Percentiles rank a stretch among this genome's conserved stretches.
phyloP scores from a whole-genome alignment of 2,329 filamentous ascomycete species.

The Aspergillus aculeatus region DNA sequence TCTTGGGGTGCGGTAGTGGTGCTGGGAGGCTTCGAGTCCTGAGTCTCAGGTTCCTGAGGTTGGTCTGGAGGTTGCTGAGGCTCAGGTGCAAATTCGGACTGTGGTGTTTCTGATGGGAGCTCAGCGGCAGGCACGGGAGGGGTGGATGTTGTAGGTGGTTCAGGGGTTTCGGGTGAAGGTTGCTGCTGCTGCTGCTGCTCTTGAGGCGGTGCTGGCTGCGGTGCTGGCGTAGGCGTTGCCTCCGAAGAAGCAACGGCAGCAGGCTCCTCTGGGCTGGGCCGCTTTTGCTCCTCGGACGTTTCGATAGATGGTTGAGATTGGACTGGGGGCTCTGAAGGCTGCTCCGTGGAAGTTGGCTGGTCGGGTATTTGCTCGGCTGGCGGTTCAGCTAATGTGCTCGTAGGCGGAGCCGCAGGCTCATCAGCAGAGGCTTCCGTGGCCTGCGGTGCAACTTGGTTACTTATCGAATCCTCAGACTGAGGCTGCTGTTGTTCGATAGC shows the following conservation, averaged over 20 bases:
- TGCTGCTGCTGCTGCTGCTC: not conserved
- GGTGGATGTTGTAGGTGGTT: not conserved
- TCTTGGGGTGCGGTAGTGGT: not conserved
- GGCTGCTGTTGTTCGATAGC: not conserved
- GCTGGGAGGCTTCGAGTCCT: not conserved
- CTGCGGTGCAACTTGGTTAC: not conserved
- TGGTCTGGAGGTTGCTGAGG: not conserved
- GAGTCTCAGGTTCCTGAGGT: not conserved
- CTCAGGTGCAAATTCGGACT: not conserved
- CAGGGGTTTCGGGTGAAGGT: not conserved
- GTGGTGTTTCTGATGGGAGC: not conserved
- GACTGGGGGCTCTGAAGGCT: conserved; percentile 2
- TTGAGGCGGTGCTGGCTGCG: not conserved
- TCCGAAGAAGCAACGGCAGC: not conserved
- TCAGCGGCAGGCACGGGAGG: not conserved
- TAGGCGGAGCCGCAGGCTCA: not conserved
- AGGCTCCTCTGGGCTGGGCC: conserved; percentile 1
- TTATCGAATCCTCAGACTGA: not conserved
- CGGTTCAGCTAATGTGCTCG: not conserved
- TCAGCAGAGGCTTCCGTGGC: not conserved
- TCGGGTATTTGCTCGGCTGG: not conserved
- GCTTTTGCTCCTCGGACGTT: not conserved
- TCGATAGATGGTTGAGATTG: not conserved
- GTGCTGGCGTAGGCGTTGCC: not conserved
- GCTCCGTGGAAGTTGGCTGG: not conserved